Conservation (phyloP, 2,329 filamentous ascomycete species). For the Trichothecium roseum region DNA sequence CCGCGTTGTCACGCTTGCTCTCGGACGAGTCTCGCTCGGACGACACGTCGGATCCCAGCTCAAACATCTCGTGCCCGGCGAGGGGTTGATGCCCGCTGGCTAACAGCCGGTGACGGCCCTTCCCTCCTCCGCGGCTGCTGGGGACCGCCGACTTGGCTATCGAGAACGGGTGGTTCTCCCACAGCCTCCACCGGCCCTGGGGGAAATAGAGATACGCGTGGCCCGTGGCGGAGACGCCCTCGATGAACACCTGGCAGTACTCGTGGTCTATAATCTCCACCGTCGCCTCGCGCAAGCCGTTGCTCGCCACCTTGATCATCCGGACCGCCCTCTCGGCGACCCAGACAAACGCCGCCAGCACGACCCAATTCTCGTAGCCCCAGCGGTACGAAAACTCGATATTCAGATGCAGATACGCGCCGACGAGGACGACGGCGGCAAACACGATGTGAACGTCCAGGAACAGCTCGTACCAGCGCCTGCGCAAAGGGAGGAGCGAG, state of each 20-base stretch:
- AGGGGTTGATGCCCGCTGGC: no score
- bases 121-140: neutral
- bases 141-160: conserved; percentile 5
- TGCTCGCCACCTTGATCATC: conserved; percentile 5
- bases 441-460: conserved; percentile 29
- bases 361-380: conserved; percentile 28
- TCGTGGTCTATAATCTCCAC: conserved; percentile 13
- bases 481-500: conserved; percentile 23
- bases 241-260: conserved; percentile 15
- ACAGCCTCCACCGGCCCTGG: conserved; percentile 13
- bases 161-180: conserved; percentile 22
- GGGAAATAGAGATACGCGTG: conserved; percentile 19
- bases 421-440: conserved; percentile 26
- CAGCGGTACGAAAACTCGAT: conserved; percentile 22
- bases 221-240: conserved; percentile 10
- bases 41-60: neutral
- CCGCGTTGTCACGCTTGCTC: neutral
- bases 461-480: conserved; percentile 29
- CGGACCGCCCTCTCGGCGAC: conserved; percentile 13
- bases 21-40: neutral
- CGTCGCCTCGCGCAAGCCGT: conserved; percentile 11
- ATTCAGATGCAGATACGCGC: conserved; percentile 28
- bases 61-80: no score
- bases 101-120: neutral
- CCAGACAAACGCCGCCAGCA: conserved; percentile 14